Base-by-base conservation (phyloP, 108 stramenopile species). In the Poteriospumella lacustris region DNA sequence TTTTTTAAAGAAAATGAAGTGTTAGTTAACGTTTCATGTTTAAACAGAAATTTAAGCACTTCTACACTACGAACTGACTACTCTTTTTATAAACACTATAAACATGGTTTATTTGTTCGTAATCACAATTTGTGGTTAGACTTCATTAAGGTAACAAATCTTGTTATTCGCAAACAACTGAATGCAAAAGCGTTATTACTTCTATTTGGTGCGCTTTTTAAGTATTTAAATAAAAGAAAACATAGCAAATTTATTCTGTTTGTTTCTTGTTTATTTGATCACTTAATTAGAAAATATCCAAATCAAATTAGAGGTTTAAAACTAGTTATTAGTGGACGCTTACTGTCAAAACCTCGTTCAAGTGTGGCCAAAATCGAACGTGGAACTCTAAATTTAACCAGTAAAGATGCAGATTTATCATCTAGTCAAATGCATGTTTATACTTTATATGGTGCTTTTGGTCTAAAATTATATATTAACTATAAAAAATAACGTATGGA, bases 241-340 rank as follows among this genome's bases (percentile, higher is more conserved):
- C 60, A 64, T 64, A 31, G 29, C 31, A 64, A 64, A 64, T 64
- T 31, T 64, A 64, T 64, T 64, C 31, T 64, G 60, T 64, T 64
- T 64, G 29, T 64, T 31, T 31, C 15, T 33, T 64, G 31, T 64
- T 19, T 64, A 31, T 64, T 64, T 64, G 31, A 64, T 64, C 29
- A 64, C 15, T 31, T 64, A 19, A 64, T 33, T 31, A 64, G 60
- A 31, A 19, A 64, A 31, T 64, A 31, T 64, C 29, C 15, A 19
- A 64, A 64, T 64, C 15, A 64, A 64, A 64, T 64, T 31, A 64
- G 31, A 64, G 60, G 60, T 31, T 64, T 64, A 64, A 64, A 64
- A 64, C 31, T 64, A 64, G 60, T 64, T 33, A 19, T 64, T 64
- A 31, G 29, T 64, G 60, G 60, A 64, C 15, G 31, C 15, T 31